Evolutionary conservation across 2,329 filamentous ascomycete genomes (phyloP).

Genomic region (Aspergillus piperis): DNA sequence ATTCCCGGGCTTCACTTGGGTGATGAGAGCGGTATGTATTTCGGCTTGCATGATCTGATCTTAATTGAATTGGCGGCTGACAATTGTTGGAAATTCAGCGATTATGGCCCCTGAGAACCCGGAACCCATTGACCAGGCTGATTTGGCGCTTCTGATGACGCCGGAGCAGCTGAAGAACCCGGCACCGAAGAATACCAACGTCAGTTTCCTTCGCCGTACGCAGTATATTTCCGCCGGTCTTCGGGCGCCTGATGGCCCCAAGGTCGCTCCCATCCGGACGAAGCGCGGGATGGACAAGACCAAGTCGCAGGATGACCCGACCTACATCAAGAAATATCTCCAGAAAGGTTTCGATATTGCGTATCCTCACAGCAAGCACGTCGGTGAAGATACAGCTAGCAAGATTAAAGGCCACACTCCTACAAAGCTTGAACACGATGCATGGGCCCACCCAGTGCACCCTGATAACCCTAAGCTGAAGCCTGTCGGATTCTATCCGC

Average conservation of each 20-base stretch:
- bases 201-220: conserved; percentile 92
- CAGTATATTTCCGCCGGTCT: conserved; percentile 72
- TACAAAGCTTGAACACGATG: conserved; percentile 57
- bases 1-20: conserved; percentile 94
- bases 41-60: not conserved
- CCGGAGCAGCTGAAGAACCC: conserved; percentile 83
- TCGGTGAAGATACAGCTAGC: conserved; percentile 56
- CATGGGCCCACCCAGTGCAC: conserved; percentile 62
- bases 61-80: conserved; percentile 21
- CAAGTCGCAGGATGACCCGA: conserved; percentile 57
- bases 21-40: conserved; percentile 77
- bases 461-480: conserved; percentile 59
- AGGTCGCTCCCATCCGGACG: conserved; percentile 26
- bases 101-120: conserved; percentile 76
- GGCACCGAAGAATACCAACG: conserved; percentile 71
- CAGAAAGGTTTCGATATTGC: conserved; percentile 66
- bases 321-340: conserved; percentile 62
- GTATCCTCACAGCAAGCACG: conserved; percentile 62
- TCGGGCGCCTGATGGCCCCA: conserved; percentile 36
- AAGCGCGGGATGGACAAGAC: conserved; percentile 33
- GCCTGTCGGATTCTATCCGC: conserved; percentile 60
- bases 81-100: conserved; percentile 53
- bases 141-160: conserved; percentile 79
- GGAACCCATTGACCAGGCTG: conserved; percentile 75
- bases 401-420: conserved; percentile 56